These are phyloP conservation scores for Crithidia mellificae DNA, from an alignment of 208 protist species.

Conservation along the genomic window DNA sequence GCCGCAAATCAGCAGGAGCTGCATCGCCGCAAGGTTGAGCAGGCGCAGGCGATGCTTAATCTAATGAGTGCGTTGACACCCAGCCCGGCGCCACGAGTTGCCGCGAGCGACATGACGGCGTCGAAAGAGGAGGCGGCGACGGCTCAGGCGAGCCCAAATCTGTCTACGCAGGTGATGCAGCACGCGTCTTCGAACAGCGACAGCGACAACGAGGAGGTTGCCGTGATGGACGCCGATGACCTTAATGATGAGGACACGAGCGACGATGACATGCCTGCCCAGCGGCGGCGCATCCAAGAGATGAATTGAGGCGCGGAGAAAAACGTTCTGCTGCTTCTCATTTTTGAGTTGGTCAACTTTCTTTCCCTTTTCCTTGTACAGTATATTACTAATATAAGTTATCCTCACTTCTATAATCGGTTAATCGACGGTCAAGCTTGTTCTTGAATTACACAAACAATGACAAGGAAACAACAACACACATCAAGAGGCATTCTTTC, in stretches of 20 bases:
- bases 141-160: neutral
- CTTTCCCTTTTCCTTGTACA: neutral
- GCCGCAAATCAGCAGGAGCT: slow-evolving; percentile 44
- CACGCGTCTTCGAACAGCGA: slow-evolving; percentile 2
- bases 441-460: no score
- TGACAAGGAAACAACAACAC: no score
- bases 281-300: slow-evolving; percentile 47
- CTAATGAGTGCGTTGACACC: slow-evolving; percentile 62
- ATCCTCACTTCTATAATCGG: neutral
- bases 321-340: no score
- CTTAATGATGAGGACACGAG: slow-evolving; percentile 62
- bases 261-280: slow-evolving; percentile 36
- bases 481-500: no score
- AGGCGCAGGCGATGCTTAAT: slow-evolving; percentile 82
- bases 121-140: neutral
- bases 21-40: slow-evolving; percentile 44
- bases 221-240: slow-evolving; percentile 74
- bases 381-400: neutral
- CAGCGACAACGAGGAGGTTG: slow-evolving; percentile 43
- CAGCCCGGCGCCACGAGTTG: no score
- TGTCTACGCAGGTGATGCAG: slow-evolving; percentile 11
- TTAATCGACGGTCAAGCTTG: neutral
- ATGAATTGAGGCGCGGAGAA: slow-evolving; percentile 48
- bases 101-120: neutral
- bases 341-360: neutral